These are phyloP conservation scores for Leccinum ochraceum DNA, from an alignment of 768 basidiomycete genomes.

Conservation along the genomic window DNA sequence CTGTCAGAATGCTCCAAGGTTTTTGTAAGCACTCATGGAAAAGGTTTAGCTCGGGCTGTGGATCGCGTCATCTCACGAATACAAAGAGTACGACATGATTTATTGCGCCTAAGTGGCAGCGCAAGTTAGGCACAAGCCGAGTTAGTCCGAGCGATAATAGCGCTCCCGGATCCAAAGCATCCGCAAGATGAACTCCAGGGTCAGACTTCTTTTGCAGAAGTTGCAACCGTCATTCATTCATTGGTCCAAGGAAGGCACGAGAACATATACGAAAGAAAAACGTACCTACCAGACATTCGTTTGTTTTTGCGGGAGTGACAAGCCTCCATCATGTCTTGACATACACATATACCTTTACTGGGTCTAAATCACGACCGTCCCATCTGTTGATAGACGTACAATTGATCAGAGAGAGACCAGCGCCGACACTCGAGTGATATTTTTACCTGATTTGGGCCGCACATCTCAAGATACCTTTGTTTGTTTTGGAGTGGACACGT, in stretches of 20 bases:
- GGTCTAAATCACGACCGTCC: conserved; percentile 5
- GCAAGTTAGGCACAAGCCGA: conserved; percentile 7
- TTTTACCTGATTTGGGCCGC: not conserved
- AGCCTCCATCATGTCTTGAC: not conserved
- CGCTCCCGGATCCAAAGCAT: conserved; percentile 9
- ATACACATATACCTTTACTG: conserved; percentile 1
- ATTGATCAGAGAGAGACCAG: conserved; percentile 11
- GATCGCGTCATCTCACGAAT: not conserved
- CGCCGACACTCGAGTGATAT: not conserved
- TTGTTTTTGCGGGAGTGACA: not conserved
- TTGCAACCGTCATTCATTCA: conserved; percentile 1
- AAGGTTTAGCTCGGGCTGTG: not conserved
- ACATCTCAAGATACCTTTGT: conserved; percentile 3
- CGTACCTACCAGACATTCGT: not conserved
- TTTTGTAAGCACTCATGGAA: not conserved
- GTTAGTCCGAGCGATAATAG: conserved; percentile 16
- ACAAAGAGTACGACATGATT: not conserved
- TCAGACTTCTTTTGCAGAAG: conserved; percentile 6
- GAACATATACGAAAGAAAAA: conserved; percentile 8
- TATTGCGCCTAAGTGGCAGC: not conserved
- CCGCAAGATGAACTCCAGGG: conserved; percentile 16
- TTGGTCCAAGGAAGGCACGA: not conserved
- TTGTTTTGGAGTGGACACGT: not conserved
- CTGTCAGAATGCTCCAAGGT: not conserved
- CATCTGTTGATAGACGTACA: conserved; percentile 21